A percentile compares a stretch with the other conserved stretches of the same genome.
Conservation (phyloP, 1,284 basidiomycete species). For the Apiotrichum brassicae region DNA sequence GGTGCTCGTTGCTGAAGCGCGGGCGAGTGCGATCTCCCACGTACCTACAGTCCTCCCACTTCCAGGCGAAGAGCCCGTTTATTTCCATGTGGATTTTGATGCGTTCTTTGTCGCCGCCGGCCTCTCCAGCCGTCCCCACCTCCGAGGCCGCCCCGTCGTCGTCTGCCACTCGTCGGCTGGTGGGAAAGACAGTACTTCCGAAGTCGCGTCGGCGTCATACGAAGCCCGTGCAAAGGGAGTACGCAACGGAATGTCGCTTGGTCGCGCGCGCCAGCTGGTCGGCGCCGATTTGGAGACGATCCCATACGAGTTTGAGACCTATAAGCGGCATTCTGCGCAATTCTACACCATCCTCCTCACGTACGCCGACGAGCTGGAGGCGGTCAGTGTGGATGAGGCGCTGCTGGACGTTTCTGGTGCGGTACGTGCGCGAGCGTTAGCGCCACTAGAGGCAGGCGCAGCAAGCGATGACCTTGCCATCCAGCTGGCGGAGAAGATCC, state of each 20-base stretch:
- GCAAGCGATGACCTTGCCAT: slow-evolving; percentile 52
- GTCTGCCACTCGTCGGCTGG: slow-evolving; percentile 85
- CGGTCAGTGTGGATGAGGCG: slow-evolving; percentile 93
- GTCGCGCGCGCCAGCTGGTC: slow-evolving; percentile 72
- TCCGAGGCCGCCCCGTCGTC: slow-evolving; percentile 79
- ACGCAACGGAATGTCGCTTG: slow-evolving; percentile 89
- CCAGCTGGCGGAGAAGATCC: slow-evolving; percentile 72
- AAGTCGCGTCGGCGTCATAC: slow-evolving; percentile 91
- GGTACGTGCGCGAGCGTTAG: slow-evolving; percentile 48
- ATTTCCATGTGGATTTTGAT: slow-evolving; percentile 96
- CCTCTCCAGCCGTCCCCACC: slow-evolving; percentile 64
- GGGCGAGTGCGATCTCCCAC: slow-evolving; percentile 31
- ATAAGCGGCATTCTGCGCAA: slow-evolving; percentile 69
- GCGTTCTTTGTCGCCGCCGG: slow-evolving; percentile 96
- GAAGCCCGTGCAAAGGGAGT: slow-evolving; percentile 84
- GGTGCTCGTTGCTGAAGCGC: slow-evolving; percentile 70
- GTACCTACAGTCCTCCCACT: slow-evolving; percentile 13
- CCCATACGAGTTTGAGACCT: slow-evolving; percentile 61
- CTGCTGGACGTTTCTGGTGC: slow-evolving; percentile 77
- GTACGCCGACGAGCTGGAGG: slow-evolving; percentile 85
- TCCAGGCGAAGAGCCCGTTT: slow-evolving; percentile 53
- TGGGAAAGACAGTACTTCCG: slow-evolving; percentile 68
- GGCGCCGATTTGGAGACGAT: slow-evolving; percentile 60
- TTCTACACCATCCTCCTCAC: slow-evolving; percentile 90
- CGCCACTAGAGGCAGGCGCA: slow-evolving; percentile 29